phyloP scores from a whole-genome alignment of 176 grass and related monocot species.

The Triticum monococcum region DNA sequence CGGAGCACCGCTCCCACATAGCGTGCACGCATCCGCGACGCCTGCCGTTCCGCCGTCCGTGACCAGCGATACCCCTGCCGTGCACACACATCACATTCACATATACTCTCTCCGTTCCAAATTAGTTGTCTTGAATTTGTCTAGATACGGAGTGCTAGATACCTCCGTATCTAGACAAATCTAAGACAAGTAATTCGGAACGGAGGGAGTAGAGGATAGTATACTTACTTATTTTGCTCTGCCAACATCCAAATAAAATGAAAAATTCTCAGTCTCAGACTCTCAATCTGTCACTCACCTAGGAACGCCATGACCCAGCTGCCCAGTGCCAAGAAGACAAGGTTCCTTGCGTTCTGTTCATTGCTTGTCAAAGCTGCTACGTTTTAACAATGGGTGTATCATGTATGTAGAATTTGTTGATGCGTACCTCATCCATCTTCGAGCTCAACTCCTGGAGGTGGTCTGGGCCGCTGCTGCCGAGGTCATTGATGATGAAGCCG shows the following conservation, averaged over 20 bases:
- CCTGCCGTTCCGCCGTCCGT: constrained; percentile 72
- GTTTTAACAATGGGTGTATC: too few relatives aligned
- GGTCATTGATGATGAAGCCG: constrained; percentile 64
- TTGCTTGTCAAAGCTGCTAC: too few relatives aligned
- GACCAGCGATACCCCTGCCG: constrained; percentile 73
- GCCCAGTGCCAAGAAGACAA: constrained; percentile 61
- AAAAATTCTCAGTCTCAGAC: too few relatives aligned
- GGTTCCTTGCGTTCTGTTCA: constrained; percentile 47
- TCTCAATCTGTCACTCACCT: constrained; percentile 31
- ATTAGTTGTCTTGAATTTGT: too few relatives aligned
- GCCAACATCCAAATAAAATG: not conserved
- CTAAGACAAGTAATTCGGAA: too few relatives aligned
- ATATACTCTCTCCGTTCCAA: too few relatives aligned
- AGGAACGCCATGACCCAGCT: constrained; percentile 67
- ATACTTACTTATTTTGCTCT: too few relatives aligned
- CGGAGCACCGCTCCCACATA: constrained; percentile 82
- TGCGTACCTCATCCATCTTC: constrained; percentile 48
- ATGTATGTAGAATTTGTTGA: not conserved
- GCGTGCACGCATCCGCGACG: constrained; percentile 68
- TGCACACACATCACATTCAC: not conserved
- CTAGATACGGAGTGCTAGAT: too few relatives aligned
- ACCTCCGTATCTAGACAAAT: too few relatives aligned
- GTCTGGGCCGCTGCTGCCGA: constrained; percentile 32
- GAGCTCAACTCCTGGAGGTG: not conserved
- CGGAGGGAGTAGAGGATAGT: too few relatives aligned